Evolutionary conservation across 805 yeast species (phyloP), one percentile per base, ranked within the genome.

Genomic region (Schwanniomyces occidentalis): DNA sequence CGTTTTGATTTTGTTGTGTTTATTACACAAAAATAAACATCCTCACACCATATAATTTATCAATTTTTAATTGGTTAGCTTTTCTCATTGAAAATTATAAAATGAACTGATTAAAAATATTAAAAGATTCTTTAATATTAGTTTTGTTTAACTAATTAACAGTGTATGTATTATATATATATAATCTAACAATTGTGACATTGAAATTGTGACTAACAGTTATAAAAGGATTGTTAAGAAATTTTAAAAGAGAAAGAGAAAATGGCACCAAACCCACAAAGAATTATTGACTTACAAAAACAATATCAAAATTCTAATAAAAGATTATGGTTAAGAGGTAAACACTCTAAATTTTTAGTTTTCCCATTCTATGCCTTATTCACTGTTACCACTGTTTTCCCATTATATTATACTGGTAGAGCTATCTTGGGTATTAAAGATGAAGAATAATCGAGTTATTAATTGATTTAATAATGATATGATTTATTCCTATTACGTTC

Each of bases 351-450:
- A 66, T 68, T 73, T 52, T 63, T 81, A 58, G 74, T 85, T 48
- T 81, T 80, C 67, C 95, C 95, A 57, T 86, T 80, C 76, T 82
- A 74, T 70, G 86, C 85, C 44, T 70, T 80, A 42, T 81, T 85
- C 63, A 68, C 85, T 37, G 72, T 82, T 42, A 70, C 86, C 45
- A 77, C 86, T 33, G 72, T 71, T 40, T 74, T 76, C 41, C 83
- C 93, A 42, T 69, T 82, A 49, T 76, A 65, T 70, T 84, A 79
- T 76, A 58, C 77, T 37, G 85, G 79, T 51, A 80, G 89, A 71
- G 93, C 93, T 49, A 54, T 75, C 45, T 56, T 68, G 26, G 90
- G 89, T 59, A 70, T 82, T 60, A 82, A 83, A 71, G 82, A 46
- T 28, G 56, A 48, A 22, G 24, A 10, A 32, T 32, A n/a, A 22